Percentiles rank a stretch among this genome's conserved stretches.
phyloP scores from a whole-genome alignment of 78 protist species.

The Speleostelium caveatum region DNA sequence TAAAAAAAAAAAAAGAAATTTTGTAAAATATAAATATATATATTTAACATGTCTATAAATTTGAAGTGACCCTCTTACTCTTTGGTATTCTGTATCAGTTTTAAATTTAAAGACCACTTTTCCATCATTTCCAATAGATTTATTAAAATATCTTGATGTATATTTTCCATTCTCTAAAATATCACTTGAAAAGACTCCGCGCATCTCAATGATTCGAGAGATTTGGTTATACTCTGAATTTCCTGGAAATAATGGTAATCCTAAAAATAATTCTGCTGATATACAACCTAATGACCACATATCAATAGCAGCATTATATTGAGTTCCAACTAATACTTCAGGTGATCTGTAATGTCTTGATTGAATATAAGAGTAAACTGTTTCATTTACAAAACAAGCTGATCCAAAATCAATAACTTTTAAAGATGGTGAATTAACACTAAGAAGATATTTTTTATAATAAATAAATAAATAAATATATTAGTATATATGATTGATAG shows the following conservation, averaged over 20 bases:
- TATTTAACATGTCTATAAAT: neutral
- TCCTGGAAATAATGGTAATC: conserved; percentile 96
- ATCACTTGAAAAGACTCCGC: conserved; percentile 80
- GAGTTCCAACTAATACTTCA: conserved; percentile 93
- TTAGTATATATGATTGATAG: neutral
- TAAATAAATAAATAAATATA: neutral
- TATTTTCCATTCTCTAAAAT: conserved; percentile 62
- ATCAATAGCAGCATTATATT: conserved; percentile 86
- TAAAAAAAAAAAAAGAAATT: neutral
- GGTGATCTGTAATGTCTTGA: conserved; percentile 97
- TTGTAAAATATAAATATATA: neutral
- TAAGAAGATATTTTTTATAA: too few relatives aligned
- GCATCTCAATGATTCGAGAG: conserved; percentile 83
- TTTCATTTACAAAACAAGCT: conserved; percentile 83
- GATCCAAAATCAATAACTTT: conserved; percentile 95
- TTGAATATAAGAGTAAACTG: conserved; percentile 94
- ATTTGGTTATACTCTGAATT: conserved; percentile 91
- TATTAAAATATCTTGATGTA: conserved; percentile 45
- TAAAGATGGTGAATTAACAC: conserved; percentile 75
- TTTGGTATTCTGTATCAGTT: conserved; percentile 65
- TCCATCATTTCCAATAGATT: conserved; percentile 3
- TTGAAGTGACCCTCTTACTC: too few relatives aligned
- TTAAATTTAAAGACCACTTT: conserved; percentile 34
- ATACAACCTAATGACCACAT: conserved; percentile 94
- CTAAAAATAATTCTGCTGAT: conserved; percentile 90